Conservation (phyloP, 78 protist species). For the Isochrysis galbana region DNA sequence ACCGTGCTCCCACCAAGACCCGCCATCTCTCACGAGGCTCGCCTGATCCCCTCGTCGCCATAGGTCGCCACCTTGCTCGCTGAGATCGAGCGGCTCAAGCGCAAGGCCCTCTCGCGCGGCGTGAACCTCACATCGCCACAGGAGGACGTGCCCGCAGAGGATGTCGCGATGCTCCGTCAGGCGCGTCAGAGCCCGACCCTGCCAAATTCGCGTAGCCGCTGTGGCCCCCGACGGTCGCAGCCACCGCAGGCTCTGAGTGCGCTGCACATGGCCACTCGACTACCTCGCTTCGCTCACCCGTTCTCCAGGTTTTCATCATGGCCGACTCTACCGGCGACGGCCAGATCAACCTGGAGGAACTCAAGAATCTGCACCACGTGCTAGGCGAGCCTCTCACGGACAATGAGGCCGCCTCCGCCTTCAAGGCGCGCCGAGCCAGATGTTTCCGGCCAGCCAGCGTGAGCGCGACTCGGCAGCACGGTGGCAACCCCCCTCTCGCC, state of each 20-base stretch:
- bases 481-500: neutral
- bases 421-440: neutral
- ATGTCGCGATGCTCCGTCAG: neutral
- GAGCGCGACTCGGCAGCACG: neutral
- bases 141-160: slow-evolving; percentile 29
- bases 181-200: too few species aligned
- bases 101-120: slow-evolving; percentile 36
- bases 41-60: too few species aligned
- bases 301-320: neutral
- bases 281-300: neutral
- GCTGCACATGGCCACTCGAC: too few species aligned
- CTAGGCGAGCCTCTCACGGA: slow-evolving; percentile 27
- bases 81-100: slow-evolving; percentile 33
- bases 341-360: neutral
- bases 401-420: neutral
- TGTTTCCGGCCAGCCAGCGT: neutral
- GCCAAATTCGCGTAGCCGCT: too few species aligned
- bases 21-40: too few species aligned
- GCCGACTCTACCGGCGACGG: neutral
- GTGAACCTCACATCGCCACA: slow-evolving; percentile 14
- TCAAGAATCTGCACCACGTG: neutral
- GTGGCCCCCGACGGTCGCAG: too few species aligned
- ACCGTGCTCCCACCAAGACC: too few species aligned
- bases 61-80: neutral
- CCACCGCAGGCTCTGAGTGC: too few species aligned